Evolutionary conservation across 768 basidiomycete genomes (phyloP), one percentile per base, ranked within the genome.

Genomic region (Podaxis sp.): DNA sequence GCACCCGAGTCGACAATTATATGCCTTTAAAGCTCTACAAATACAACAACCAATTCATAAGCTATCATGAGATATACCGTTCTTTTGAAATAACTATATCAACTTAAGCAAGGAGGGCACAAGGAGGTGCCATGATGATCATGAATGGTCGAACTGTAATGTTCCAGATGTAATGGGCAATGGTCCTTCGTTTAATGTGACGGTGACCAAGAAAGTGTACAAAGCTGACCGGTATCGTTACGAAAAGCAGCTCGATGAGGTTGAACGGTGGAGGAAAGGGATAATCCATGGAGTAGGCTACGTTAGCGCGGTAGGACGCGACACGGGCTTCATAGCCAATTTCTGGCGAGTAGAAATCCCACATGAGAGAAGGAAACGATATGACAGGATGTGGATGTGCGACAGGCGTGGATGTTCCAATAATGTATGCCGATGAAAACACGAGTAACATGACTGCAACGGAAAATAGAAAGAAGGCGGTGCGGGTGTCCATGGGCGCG

Each of bases 221-320:
- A 15, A 50, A 50, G 46, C 24, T 17, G 26, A 56, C 36, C 4
- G 61, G 61, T 30, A 56, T 56, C 1, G 37, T 28, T 17, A 67
- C 53, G 15, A 67, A 37, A 20, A 60, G 13, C 22, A 63, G 4
- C 38, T 60, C 56, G 3, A 84, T 36, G 52, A 87, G 59, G 70
- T 83, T 86, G 69, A 86, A 76, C 0, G 84, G 85, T 4, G 82
- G 75, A 2, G 83, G 84, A 64, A 84, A 87, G 52, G 67, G 69
- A 60, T 80, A 77, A 2, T 76, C 73, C 5, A 64, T 62, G 1
- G 74, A 65, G 63, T 81, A 85, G 4, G 62, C 56, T 22, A 69
- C 56, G 26, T 81, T 76, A 20, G 77, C 71, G 24, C 68, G 68
- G 24, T 75, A 68, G 64, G 83, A 82, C 1, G 70, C 60, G 44